Evolutionary conservation across 1,139 yeast species (phyloP), one percentile per base, ranked within the genome.

Genomic region (Taphrina communis): DNA sequence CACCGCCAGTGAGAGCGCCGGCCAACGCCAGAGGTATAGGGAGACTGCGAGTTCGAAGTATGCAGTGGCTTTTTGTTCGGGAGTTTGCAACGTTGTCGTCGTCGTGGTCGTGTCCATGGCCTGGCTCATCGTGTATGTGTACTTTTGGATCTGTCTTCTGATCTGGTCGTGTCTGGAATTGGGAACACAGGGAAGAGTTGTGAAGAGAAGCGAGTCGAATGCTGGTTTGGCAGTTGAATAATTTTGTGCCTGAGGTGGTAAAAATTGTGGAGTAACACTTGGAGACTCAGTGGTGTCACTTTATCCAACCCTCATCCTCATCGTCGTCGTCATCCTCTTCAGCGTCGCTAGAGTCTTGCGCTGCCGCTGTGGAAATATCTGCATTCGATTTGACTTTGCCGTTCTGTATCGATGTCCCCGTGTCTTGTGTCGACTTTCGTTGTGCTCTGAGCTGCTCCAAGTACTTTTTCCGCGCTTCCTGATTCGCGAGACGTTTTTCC

Each of bases 1-100:
- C n/a, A 95, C 99, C 0, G 99, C 99, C 0, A 90, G 88, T 66
- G 85, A 83, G 69, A 94, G 82, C 58, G 90, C 94, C 72, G 91
- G 96, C 99, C 99, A 94, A 38, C 67, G 67, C 67, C 67, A 63
- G 41, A 63, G 67, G 55, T 55, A 48, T 0, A 63, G 48, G 25
- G 67, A 63, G 44, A 63, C 67, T 42, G 61, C 67, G 31, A 63
- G 48, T 35, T 63, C 67, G 56, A 63, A 63, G 41, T 55, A 63
- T 5, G 67, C 67, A 42, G 44, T 57, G 25, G 67, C 59, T 19
- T 55, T 63, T n/a, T 51, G 57, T 14, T 60, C 56, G 7, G 53
- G 19, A 19, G 53, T 50, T 35, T 50, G 53, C 11, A 9, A 4
- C 53, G 8, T 11, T 46, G 46, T 48, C 42, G 42, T 9, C 17